phyloP scores from a whole-genome alignment of 768 basidiomycete genomes.

The Kwoniella dejecticola region DNA sequence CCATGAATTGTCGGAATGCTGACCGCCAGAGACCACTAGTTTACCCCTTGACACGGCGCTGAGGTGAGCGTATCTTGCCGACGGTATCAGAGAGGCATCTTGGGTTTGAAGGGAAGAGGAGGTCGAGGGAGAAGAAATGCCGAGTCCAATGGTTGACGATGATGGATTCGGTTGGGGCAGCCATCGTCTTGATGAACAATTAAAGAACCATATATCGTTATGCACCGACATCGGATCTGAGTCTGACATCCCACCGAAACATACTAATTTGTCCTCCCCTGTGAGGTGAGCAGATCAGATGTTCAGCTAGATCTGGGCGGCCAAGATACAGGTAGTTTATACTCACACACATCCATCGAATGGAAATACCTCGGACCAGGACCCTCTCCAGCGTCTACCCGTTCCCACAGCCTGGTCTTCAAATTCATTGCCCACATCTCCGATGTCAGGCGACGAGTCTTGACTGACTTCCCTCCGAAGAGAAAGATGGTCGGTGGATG shows the following conservation, averaged over 20 bases:
- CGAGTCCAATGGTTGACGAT: conserved; percentile 37
- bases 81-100: conserved; percentile 65
- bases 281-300: conserved; percentile 34
- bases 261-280: conserved; percentile 82
- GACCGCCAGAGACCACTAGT: conserved; percentile 90
- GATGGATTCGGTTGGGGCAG: conserved; percentile 60
- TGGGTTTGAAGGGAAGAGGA: conserved; percentile 15
- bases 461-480: conserved; percentile 77
- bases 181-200: conserved; percentile 73
- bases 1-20: conserved; percentile 77
- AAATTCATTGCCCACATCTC: conserved; percentile 91
- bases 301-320: too few relatives aligned
- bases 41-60: conserved; percentile 81
- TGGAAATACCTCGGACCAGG: conserved; percentile 90
- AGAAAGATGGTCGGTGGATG: conserved; percentile 47
- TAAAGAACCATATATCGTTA: conserved; percentile 87
- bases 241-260: conserved; percentile 93
- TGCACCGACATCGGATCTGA: conserved; percentile 76
- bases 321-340: too few relatives aligned
- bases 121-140: conserved; percentile 1
- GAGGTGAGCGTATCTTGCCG: conserved; percentile 90
- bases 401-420: conserved; percentile 76
- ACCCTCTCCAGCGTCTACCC: conserved; percentile 62
- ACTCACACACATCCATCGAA: conserved; percentile 72
- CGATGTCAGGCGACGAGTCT: conserved; percentile 82